phyloP scores from a whole-genome alignment of 139 green algal genomes.

The Edaphochlamys debaryana region DNA sequence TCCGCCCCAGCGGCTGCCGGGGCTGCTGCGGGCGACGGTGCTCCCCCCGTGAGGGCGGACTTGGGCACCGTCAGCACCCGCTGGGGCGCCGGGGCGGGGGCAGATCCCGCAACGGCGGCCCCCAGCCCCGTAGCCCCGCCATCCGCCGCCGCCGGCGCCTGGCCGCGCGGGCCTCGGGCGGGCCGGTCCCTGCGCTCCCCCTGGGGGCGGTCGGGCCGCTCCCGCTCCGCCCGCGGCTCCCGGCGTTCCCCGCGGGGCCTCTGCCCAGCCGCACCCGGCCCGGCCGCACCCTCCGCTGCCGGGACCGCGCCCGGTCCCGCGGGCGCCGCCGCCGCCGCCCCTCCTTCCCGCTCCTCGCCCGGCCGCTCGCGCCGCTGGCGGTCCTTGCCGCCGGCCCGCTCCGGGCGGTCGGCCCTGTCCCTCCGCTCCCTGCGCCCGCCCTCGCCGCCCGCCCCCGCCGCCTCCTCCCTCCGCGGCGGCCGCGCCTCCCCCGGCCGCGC shows the following conservation, averaged over 20 bases:
- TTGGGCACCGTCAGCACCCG: too few relatives aligned
- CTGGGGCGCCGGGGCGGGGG: too few relatives aligned
- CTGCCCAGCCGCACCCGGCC: too few relatives aligned
- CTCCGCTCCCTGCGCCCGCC: constrained; percentile 9
- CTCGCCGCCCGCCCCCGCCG: not conserved
- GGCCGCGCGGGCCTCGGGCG: too few relatives aligned
- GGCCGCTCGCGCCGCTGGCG: not conserved
- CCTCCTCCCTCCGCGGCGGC: not conserved
- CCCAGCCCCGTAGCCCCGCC: too few relatives aligned
- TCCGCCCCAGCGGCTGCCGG: too few relatives aligned
- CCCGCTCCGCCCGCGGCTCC: not conserved
- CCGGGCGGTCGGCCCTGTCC: not conserved
- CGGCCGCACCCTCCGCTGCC: not conserved
- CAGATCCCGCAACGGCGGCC: too few relatives aligned
- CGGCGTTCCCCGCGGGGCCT: not conserved
- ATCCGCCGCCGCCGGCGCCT: too few relatives aligned
- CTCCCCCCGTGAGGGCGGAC: too few relatives aligned
- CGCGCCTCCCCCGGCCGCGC: not conserved
- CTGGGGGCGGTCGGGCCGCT: too few relatives aligned
- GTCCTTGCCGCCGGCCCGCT: not conserved
- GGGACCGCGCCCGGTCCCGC: not conserved
- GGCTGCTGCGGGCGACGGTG: too few relatives aligned
- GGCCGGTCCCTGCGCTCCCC: too few relatives aligned
- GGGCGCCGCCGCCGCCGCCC: not conserved
- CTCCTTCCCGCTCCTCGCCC: not conserved